phyloP scores from a whole-genome alignment of 2,329 filamentous ascomycete species.

The Talaromyces verruculosus region DNA sequence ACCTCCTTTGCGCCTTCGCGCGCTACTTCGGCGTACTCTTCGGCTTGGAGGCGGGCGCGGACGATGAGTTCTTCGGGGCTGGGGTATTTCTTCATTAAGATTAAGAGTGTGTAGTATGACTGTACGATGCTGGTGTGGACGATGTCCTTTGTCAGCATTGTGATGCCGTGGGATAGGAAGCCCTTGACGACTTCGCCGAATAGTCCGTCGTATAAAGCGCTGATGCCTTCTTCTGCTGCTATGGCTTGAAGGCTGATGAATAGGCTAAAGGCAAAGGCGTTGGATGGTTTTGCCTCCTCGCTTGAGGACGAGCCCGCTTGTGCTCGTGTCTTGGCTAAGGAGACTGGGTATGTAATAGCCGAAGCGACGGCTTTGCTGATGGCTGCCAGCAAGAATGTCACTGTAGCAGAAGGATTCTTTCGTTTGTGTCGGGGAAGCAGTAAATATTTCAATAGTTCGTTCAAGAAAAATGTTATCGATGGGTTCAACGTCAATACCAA shows the following conservation, averaged over 20 bases:
- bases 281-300: background rate
- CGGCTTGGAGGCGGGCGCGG: slow-evolving; percentile 41
- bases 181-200: slow-evolving; percentile 75
- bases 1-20: slow-evolving; percentile 41
- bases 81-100: slow-evolving; percentile 46
- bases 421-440: slow-evolving; percentile 57
- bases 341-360: slow-evolving; percentile 78
- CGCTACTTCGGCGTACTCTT: slow-evolving; percentile 44
- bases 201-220: slow-evolving; percentile 73
- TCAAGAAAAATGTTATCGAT: slow-evolving; percentile 79
- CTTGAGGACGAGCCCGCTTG: slow-evolving; percentile 52
- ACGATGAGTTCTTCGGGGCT: slow-evolving; percentile 44
- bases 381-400: slow-evolving; percentile 69
- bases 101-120: slow-evolving; percentile 67
- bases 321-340: slow-evolving; percentile 76
- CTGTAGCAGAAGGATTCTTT: slow-evolving; percentile 52
- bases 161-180: slow-evolving; percentile 81
- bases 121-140: slow-evolving; percentile 71
- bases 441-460: slow-evolving; percentile 66
- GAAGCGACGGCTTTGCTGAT: slow-evolving; percentile 76
- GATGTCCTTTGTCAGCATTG: slow-evolving; percentile 80
- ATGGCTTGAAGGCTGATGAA: slow-evolving; percentile 63
- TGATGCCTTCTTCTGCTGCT: slow-evolving; percentile 62
- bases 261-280: slow-evolving; percentile 38
- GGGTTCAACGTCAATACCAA: slow-evolving; percentile 82